Conservation (phyloP, 1,139 yeast genomes). For the Blastobotrys apis region DNA sequence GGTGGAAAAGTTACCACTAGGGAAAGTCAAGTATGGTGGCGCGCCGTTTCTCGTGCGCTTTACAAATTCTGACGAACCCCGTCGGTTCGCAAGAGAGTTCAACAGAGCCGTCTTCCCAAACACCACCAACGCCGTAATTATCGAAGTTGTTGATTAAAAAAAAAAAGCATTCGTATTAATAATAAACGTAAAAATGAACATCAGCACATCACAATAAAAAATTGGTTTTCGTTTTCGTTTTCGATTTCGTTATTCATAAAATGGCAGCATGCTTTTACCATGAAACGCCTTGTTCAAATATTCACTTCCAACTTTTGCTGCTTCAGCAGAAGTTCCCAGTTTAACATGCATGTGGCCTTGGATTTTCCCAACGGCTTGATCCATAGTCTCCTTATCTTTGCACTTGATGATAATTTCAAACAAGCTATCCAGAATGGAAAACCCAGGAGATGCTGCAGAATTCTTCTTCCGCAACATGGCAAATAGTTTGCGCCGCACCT, state of each 20-base stretch:
- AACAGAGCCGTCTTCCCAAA: conserved; percentile 47
- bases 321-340: background rate
- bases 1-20: conserved; percentile 31
- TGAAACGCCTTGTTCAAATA: background rate
- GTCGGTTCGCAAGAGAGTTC: conserved; percentile 50
- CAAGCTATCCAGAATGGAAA: background rate
- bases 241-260: background rate
- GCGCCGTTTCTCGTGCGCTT: conserved; percentile 48
- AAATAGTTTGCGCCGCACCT: background rate
- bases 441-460: background rate
- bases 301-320: background rate
- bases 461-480: background rate
- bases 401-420: background rate
- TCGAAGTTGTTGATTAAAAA: conserved; percentile 40
- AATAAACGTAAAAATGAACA: no score
- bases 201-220: no score
- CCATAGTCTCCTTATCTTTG: background rate
- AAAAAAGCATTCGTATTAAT: no score
- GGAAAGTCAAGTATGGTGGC: conserved; percentile 31
- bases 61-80: conserved; percentile 46
- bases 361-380: background rate
- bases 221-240: no score
- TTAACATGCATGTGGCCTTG: background rate
- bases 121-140: conserved; percentile 33
- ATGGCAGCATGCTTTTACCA: background rate